Evolutionary conservation across 1,139 yeast species (phyloP).

Genomic region (Hansenula lynferdii): DNA sequence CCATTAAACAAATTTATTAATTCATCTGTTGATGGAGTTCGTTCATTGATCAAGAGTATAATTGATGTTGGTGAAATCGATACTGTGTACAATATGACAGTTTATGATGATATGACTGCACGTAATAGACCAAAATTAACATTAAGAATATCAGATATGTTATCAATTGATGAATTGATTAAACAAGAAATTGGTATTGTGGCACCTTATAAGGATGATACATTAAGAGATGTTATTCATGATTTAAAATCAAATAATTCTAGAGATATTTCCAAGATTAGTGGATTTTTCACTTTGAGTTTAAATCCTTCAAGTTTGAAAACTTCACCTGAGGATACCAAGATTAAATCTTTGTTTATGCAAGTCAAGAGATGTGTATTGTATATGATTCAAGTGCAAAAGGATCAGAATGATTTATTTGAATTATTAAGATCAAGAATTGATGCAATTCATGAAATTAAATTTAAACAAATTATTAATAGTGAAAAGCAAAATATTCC

Average conservation of each 20-base stretch:
- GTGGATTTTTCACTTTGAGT: constrained; percentile 26
- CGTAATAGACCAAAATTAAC: constrained; percentile 61
- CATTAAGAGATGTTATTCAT: constrained; percentile 40
- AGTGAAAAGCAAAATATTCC: constrained; percentile 37
- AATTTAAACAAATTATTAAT: constrained; percentile 50
- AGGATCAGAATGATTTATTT: constrained; percentile 60
- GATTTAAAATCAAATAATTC: constrained; percentile 38
- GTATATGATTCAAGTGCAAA: constrained; percentile 78
- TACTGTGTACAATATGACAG: constrained; percentile 52
- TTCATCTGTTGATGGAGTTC: constrained; percentile 42
- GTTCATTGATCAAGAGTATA: constrained; percentile 39
- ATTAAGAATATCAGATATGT: constrained; percentile 61
- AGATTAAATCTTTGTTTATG: constrained; percentile 53
- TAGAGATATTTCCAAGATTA: constrained; percentile 35
- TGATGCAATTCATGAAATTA: constrained; percentile 58
- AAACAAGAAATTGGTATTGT: constrained; percentile 44
- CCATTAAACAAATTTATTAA: constrained; percentile 74
- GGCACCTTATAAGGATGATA: constrained; percentile 53
- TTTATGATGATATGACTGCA: constrained; percentile 68
- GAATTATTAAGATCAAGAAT: constrained; percentile 75
- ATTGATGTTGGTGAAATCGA: constrained; percentile 59
- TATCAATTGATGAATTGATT: constrained; percentile 55
- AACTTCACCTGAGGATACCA: constrained; percentile 31
- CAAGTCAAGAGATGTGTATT: constrained; percentile 79
- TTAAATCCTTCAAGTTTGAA: constrained; percentile 47